Base-by-base conservation (phyloP, 2,329 filamentous ascomycete genomes). In the Seiridium cupressi region DNA sequence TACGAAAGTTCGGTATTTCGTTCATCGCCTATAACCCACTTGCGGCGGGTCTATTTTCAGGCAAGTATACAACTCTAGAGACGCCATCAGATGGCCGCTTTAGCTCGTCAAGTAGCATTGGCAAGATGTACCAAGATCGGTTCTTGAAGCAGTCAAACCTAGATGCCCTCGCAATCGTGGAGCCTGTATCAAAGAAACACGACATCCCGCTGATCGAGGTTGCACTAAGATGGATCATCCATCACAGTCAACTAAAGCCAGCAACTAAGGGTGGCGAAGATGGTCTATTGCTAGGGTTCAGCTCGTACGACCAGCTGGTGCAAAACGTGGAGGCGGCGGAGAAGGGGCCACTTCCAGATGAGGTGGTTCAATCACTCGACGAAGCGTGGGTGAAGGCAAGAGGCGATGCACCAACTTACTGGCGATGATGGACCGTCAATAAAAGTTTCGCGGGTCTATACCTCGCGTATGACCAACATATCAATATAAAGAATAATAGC, bases 21-120 rank as follows among this genome's bases (percentile, higher is more conserved):
- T 82, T 95, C 48, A 91, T 94, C 5, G 80, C 92, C 48, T 94
- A 93, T 77, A 96, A 95, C 72, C 92, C 91, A 0, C 79, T 94
- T 58, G 91, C 91, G 1, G 92, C 91, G 18, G 92, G 92, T 1
- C 77, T 96, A 9, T 90, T 96, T 73, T 89, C 86, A 8, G 91
- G 91, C 63, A 93, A 93, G 76, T 87, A 91, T 79, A 91, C 89
- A 76, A 84, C 84, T 55, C 76, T 77, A 53, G 72, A 80, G 44
- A 74, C 80, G 46, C 91, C 90, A 0, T 73, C 77, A 0, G 84
- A 88, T 63, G 91, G 92, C 10, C 84, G 91, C 40, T 96, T 89
- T 77, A 89, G 86, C 63, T 67, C 54, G 18, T 73, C 68, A 44
- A 89, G 89, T 4, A 62, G 65, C 34, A 77, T 79, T 10, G 53